A percentile compares a stretch with the other conserved stretches of the same genome.
Conservation (phyloP, 805 yeast genomes). For the Pichia occidentalis region DNA sequence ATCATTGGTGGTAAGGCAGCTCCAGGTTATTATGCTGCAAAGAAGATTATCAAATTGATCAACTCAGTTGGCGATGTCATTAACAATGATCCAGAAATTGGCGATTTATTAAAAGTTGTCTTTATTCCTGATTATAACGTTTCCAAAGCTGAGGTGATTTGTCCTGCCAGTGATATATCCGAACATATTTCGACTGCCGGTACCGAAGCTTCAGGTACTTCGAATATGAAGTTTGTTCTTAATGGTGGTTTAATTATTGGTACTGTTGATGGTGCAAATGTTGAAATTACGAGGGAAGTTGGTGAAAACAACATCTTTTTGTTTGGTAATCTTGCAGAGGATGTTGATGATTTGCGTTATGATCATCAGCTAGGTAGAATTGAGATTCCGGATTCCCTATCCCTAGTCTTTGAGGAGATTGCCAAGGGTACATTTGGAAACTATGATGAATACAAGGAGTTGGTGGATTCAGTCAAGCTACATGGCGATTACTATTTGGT, state of each 20-base stretch:
- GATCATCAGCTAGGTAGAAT: conserved; percentile 60
- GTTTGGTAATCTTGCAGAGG: conserved; percentile 86
- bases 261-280: conserved; percentile 96
- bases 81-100: conserved; percentile 70
- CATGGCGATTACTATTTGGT: conserved; percentile 87
- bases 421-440: conserved; percentile 68
- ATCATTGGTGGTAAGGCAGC: conserved; percentile 95
- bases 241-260: conserved; percentile 94
- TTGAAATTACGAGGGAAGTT: conserved; percentile 87
- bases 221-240: conserved; percentile 91
- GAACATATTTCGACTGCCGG: conserved; percentile 97
- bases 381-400: conserved; percentile 51
- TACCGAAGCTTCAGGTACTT: conserved; percentile 94
- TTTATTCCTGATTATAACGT: conserved; percentile 91
- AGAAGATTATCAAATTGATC: conserved; percentile 78
- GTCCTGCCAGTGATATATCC: conserved; percentile 84
- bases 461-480: conserved; percentile 60
- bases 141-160: conserved; percentile 84
- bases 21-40: conserved; percentile 97
- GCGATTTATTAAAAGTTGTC: conserved; percentile 73
- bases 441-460: conserved; percentile 54
- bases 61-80: conserved; percentile 76
- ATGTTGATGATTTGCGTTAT: conserved; percentile 79
- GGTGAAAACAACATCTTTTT: conserved; percentile 90
- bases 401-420: conserved; percentile 57